Percentiles rank a stretch among this genome's conserved stretches.
Evolutionary conservation across 805 yeast genomes (phyloP).

Genomic region (Yamadazyma sp.): DNA sequence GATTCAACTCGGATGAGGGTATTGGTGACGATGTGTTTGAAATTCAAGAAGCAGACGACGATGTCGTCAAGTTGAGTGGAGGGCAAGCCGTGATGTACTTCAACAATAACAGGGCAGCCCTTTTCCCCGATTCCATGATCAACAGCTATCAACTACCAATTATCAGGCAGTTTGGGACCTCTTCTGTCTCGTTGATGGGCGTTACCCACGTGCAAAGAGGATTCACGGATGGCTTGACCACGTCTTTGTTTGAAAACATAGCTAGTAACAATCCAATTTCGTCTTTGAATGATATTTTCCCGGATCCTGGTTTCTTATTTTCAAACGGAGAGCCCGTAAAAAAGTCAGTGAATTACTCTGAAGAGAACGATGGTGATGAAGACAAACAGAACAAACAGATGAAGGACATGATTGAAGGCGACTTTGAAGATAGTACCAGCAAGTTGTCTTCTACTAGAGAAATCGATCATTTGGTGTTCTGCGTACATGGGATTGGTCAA

Average conservation of each 20-base stretch:
- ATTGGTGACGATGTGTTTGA: slow-evolving; percentile 15
- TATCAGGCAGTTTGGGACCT: slow-evolving; percentile 35
- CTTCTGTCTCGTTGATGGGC: slow-evolving; percentile 41
- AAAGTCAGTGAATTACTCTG: slow-evolving; percentile 17
- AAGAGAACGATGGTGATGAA: slow-evolving; percentile 12
- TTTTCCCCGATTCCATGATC: slow-evolving; percentile 46
- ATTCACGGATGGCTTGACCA: slow-evolving; percentile 34
- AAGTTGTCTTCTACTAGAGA: slow-evolving; percentile 27
- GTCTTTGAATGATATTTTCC: slow-evolving; percentile 31
- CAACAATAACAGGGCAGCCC: slow-evolving; percentile 44
- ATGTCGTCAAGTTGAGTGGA: slow-evolving; percentile 29
- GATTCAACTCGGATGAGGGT: slow-evolving; percentile 19
- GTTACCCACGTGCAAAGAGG: slow-evolving; percentile 55
- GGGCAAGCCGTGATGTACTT: slow-evolving; percentile 41
- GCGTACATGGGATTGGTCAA: slow-evolving; percentile 96
- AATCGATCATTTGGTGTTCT: slow-evolving; percentile 69
- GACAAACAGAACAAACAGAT: slow-evolving; percentile 28
- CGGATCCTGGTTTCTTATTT: slow-evolving; percentile 28
- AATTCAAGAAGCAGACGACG: slow-evolving; percentile 25
- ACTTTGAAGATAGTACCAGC: slow-evolving; percentile 40
- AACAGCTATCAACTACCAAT: slow-evolving; percentile 36
- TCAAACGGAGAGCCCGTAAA: slow-evolving; percentile 18
- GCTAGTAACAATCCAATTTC: slow-evolving; percentile 32
- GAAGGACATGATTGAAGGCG: slow-evolving; percentile 49
- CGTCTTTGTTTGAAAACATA: slow-evolving; percentile 31